A percentile compares a stretch with the other conserved stretches of the same genome.
Evolutionary conservation across 2,329 filamentous ascomycete genomes (phyloP).

Genomic region (Seiridium unicorne): DNA sequence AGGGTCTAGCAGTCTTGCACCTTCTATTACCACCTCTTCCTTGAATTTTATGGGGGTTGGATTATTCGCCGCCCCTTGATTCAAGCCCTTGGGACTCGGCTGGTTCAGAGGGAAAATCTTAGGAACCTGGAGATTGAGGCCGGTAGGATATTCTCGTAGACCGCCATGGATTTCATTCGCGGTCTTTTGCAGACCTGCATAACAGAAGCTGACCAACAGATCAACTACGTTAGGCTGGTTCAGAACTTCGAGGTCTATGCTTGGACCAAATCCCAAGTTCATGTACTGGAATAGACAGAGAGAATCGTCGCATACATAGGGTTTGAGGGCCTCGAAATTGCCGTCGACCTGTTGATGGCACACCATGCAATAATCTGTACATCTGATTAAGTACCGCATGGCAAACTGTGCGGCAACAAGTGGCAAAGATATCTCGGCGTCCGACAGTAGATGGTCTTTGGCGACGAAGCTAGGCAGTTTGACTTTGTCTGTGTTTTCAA

Average conservation of each 20-base stretch:
- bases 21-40: neutral
- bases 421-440: constrained; percentile 45
- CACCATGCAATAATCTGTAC: constrained; percentile 83
- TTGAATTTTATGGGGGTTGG: too few relatives aligned
- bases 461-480: constrained; percentile 22
- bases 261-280: constrained; percentile 79
- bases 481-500: constrained; percentile 8
- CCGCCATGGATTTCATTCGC: neutral
- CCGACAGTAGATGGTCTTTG: constrained; percentile 27
- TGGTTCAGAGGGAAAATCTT: constrained; percentile 12
- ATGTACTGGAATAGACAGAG: constrained; percentile 90
- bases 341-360: constrained; percentile 70
- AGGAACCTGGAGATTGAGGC: constrained; percentile 28
- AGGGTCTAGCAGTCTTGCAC: constrained; percentile 18
- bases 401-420: constrained; percentile 71
- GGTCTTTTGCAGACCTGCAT: constrained; percentile 46
- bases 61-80: too few relatives aligned
- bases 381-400: constrained; percentile 72
- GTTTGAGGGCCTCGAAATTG: constrained; percentile 69
- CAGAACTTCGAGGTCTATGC: constrained; percentile 80
- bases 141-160: constrained; percentile 42
- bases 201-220: constrained; percentile 80
- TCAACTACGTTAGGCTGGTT: constrained; percentile 82
- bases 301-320: constrained; percentile 72
- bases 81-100: too few relatives aligned